These are phyloP conservation scores for Gastrolobium bilobum DNA, from an alignment of 306 rosid genomes.

Conservation along the genomic window DNA sequence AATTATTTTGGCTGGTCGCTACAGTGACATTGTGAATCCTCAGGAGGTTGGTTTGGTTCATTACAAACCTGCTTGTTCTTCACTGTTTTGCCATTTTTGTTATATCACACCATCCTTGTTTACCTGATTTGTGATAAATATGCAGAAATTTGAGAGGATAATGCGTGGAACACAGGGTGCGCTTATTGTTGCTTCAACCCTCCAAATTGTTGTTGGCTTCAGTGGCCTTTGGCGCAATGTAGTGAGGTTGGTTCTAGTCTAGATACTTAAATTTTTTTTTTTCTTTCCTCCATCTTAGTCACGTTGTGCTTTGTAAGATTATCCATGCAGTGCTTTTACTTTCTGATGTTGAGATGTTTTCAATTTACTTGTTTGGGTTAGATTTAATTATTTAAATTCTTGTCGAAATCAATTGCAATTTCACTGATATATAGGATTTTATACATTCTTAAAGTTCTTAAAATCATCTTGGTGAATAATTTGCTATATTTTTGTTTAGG, in stretches of 20 bases:
- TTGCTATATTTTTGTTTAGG: conserved; percentile 60
- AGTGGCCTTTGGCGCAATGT: conserved; percentile 98
- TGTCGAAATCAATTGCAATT: conserved; percentile 15
- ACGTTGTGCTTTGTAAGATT: conserved; percentile 5
- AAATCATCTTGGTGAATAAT: conserved; percentile 39
- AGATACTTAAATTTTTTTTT: neutral
- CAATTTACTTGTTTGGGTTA: neutral
- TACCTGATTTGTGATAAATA: conserved; percentile 32
- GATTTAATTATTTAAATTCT: neutral
- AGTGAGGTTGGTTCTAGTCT: conserved; percentile 67
- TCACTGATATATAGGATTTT: neutral
- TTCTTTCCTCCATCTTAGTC: conserved; percentile 6
- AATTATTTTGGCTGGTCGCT: conserved; percentile 88
- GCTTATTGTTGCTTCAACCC: conserved; percentile 86
- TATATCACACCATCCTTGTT: conserved; percentile 27
- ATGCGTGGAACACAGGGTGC: conserved; percentile 98
- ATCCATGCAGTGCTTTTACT: conserved; percentile 5
- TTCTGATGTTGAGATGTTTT: neutral
- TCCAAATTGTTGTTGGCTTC: conserved; percentile 94
- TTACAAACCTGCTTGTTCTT: conserved; percentile 26
- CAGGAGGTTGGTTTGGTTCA: conserved; percentile 68
- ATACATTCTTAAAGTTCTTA: neutral
- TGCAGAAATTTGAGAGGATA: conserved; percentile 88
- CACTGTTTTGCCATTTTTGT: conserved; percentile 2
- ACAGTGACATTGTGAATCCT: conserved; percentile 72